phyloP scores from a whole-genome alignment of 1,284 basidiomycete species.

The Exobasidium cylindrosporum region DNA sequence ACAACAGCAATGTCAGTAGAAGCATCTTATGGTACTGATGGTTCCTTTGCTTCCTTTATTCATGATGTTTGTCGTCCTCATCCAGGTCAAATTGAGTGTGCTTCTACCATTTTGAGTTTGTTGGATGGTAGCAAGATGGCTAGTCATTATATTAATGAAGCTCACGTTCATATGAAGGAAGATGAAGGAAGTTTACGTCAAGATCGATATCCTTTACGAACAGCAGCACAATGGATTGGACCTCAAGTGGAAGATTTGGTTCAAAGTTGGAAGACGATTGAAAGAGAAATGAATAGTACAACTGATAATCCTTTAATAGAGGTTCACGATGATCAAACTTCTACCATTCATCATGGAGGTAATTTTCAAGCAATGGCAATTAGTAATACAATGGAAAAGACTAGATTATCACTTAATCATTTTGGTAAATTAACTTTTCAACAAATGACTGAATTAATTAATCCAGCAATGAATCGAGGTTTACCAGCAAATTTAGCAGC shows the following conservation, averaged over 20 bases:
- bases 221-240: constrained; percentile 21
- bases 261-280: constrained; percentile 14
- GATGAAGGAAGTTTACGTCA: constrained; percentile 70
- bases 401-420: constrained; percentile 73
- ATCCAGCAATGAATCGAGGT: constrained; percentile 25
- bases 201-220: constrained; percentile 69
- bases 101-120: constrained; percentile 26
- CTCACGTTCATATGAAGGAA: constrained; percentile 62
- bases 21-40: constrained; percentile 51
- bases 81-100: constrained; percentile 68
- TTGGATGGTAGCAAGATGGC: constrained; percentile 72
- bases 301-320: constrained; percentile 24
- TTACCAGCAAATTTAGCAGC: constrained; percentile 25
- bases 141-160: constrained; percentile 61
- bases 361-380: constrained; percentile 63
- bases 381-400: constrained; percentile 82
- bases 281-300: constrained; percentile 21
- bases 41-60: constrained; percentile 62
- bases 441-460: constrained; percentile 71
- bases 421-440: constrained; percentile 78
- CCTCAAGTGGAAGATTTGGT: constrained; percentile 22
- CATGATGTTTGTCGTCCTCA: constrained; percentile 73
- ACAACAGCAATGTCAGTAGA: constrained; percentile 80
- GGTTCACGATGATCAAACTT: constrained; percentile 1
- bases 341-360: constrained; percentile 18